Conservation (phyloP, 371 early-diverging fungal species). For the Actinomortierella wolfii region DNA sequence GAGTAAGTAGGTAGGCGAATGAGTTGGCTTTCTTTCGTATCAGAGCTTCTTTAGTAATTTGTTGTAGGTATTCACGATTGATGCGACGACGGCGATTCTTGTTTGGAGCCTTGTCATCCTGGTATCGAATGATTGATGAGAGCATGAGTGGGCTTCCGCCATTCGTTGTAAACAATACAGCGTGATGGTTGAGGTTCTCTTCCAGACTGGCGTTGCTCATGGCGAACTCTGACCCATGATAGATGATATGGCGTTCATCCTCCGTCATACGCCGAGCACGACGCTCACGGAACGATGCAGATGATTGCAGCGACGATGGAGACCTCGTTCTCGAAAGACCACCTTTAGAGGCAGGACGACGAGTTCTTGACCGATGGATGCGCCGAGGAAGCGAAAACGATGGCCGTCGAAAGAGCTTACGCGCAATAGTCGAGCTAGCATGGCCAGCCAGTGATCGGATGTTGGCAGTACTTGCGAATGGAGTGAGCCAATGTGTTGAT, state of each 20-base stretch:
- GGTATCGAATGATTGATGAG: constrained; percentile 32
- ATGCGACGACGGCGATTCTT: constrained; percentile 33
- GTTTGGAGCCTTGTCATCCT: constrained; percentile 40
- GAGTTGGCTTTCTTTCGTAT: constrained; percentile 42
- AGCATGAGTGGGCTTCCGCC: constrained; percentile 34
- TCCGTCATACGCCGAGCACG: too few species aligned
- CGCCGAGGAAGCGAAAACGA: too few species aligned
- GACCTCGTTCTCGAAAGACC: too few species aligned
- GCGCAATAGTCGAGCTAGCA: too few species aligned
- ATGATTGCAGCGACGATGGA: too few species aligned
- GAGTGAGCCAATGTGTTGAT: too few species aligned
- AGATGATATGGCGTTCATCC: constrained; percentile 24
- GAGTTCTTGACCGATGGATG: too few species aligned
- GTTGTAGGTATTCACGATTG: constrained; percentile 42
- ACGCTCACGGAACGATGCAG: too few species aligned
- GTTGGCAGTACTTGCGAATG: too few species aligned
- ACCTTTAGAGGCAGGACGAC: too few species aligned
- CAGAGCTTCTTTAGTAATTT: constrained; percentile 45
- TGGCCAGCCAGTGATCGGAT: too few species aligned
- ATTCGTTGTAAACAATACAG: constrained; percentile 40
- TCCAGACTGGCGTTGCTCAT: constrained; percentile 32
- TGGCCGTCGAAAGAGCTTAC: too few species aligned
- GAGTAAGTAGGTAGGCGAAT: constrained; percentile 30
- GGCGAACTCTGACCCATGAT: constrained; percentile 20
- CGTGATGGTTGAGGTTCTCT: constrained; percentile 38